These are phyloP conservation scores for Sungouiella blattae DNA, from an alignment of 805 yeast species.

Conservation along the genomic window DNA sequence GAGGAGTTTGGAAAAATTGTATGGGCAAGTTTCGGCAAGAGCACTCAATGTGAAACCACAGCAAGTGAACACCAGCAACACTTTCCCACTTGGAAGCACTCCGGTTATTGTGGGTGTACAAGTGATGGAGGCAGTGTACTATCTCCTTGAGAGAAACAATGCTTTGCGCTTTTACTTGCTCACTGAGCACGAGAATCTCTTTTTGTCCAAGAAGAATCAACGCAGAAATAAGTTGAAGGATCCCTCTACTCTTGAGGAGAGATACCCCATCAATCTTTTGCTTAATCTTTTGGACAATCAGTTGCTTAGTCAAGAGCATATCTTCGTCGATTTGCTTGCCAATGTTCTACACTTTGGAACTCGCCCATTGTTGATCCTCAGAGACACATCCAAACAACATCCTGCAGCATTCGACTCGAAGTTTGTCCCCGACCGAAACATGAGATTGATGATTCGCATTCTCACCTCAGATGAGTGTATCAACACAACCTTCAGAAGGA, in stretches of 20 bases:
- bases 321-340: slow-evolving; percentile 72
- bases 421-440: slow-evolving; percentile 55
- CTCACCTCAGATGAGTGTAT: slow-evolving; percentile 81
- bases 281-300: slow-evolving; percentile 59
- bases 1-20: slow-evolving; percentile 58
- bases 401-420: slow-evolving; percentile 42
- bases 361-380: slow-evolving; percentile 58
- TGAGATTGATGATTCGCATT: slow-evolving; percentile 61
- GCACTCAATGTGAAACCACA: slow-evolving; percentile 24
- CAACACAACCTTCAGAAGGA: slow-evolving; percentile 78
- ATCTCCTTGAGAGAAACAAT: slow-evolving; percentile 61
- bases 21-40: slow-evolving; percentile 50
- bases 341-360: slow-evolving; percentile 75
- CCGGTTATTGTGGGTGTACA: slow-evolving; percentile 74
- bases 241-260: slow-evolving; percentile 35
- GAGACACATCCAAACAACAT: slow-evolving; percentile 10
- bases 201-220: slow-evolving; percentile 28
- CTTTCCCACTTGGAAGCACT: slow-evolving; percentile 56
- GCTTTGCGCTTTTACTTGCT: slow-evolving; percentile 72
- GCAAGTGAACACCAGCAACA: slow-evolving; percentile 4
- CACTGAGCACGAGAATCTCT: slow-evolving; percentile 63
- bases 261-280: slow-evolving; percentile 71
- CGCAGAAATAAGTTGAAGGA: slow-evolving; percentile 35
- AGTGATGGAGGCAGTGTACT: slow-evolving; percentile 69
- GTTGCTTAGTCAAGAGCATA: slow-evolving; percentile 67